A percentile compares a stretch with the other conserved stretches of the same genome.
phyloP scores from a whole-genome alignment of 805 yeast species.

The Monosporozyma unispora region DNA sequence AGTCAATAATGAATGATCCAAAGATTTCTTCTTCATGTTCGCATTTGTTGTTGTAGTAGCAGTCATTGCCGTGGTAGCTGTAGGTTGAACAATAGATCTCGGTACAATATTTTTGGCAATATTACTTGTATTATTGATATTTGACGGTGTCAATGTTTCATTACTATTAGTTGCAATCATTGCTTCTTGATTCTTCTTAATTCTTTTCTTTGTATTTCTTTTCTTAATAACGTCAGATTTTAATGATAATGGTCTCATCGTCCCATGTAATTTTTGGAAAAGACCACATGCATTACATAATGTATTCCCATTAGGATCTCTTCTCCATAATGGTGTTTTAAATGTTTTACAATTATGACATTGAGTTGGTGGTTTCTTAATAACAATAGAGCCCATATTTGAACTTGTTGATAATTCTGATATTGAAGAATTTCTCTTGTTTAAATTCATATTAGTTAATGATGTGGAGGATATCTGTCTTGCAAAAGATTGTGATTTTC shows the following conservation, averaged over 20 bases:
- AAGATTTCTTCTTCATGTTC: conserved; percentile 3
- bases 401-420: conserved; percentile 14
- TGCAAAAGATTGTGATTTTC: conserved; percentile 20
- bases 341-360: conserved; percentile 89
- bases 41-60: conserved; percentile 1
- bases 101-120: conserved; percentile 9
- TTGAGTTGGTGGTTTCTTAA: conserved; percentile 30
- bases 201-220: conserved; percentile 55
- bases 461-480: conserved; percentile 25
- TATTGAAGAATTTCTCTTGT: conserved; percentile 18
- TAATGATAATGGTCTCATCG: conserved; percentile 80
- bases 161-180: conserved; percentile 5
- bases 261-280: conserved; percentile 89
- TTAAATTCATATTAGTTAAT: conserved; percentile 13
- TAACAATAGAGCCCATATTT: not conserved
- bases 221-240: conserved; percentile 90
- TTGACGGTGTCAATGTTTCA: not conserved
- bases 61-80: conserved; percentile 9
- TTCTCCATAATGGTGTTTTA: conserved; percentile 92
- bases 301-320: conserved; percentile 87
- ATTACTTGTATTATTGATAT: conserved; percentile 3
- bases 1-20: not conserved
- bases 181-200: conserved; percentile 23
- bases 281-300: conserved; percentile 95
- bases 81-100: conserved; percentile 8